Evolutionary conservation across 2,329 filamentous ascomycete genomes (phyloP), one percentile per base, ranked within the genome.

Genomic region (Periconia sp.): DNA sequence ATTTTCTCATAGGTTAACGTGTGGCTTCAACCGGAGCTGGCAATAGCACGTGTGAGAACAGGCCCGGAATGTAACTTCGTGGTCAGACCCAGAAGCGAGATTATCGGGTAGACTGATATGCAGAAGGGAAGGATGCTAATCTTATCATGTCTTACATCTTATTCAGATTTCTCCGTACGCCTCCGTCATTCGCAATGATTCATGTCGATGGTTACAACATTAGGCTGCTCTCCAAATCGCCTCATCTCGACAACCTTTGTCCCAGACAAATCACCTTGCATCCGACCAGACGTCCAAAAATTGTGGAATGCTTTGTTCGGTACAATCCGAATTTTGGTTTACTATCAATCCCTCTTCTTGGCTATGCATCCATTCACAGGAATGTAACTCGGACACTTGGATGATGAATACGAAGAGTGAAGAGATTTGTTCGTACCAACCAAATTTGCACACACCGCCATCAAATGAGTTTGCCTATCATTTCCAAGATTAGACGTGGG

Each of bases 221-320:
- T 27, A 33, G 27, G 45, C 7, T n/a, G 13, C 10, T 31, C 27
- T 30, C 17, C 13, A 40, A 17, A 19, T 15, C 19, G 23, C 41
- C 41, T 45, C 19, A 30, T 45, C n/a, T 33, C 30, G 13, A 10
- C 15, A n/a, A 19, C 13, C 13, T 23, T 17, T 42, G 41, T 35
- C 35, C 37, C 49, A 53, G 43, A 53, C 31, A 49, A 11, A 40
- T 51, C 42, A 55, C 52, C 52, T 53, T 57, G 44, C 50, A 55
- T 56, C 33, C 41, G 27, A 47, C 17, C 49, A 52, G 35, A 45
- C 43, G 40, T 53, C 48, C 53, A 53, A 45, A 37, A 56, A 19
- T 14, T 23, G 33, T n/a, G 57, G 52, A 60, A 57, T 60, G 52
- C 23, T 27, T 14, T 19, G 42, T 40, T 35, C 37, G 13, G 3